These are phyloP conservation scores for Periconia sp. DNA, from an alignment of 2,329 filamentous ascomycete species.

Conservation along the genomic window DNA sequence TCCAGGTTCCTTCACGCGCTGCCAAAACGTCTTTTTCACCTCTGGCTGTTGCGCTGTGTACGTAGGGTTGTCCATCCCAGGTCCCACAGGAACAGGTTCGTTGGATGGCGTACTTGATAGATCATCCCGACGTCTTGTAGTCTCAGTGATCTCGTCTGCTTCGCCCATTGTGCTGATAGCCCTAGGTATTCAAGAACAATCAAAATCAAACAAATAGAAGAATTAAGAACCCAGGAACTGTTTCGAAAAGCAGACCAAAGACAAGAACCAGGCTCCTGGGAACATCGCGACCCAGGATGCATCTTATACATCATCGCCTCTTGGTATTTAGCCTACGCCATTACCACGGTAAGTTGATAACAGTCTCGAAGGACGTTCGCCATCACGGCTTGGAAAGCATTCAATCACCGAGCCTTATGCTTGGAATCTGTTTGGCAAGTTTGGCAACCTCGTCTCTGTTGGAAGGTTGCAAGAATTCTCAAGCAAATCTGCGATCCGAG, in stretches of 20 bases:
- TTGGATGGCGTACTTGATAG: neutral
- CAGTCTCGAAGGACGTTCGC: neutral
- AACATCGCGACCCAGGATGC: neutral
- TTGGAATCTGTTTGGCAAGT: neutral
- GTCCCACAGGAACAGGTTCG: neutral
- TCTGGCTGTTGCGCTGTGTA: neutral
- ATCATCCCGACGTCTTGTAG: neutral
- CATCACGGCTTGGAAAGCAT: neutral
- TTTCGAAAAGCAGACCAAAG: neutral
- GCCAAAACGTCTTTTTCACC: conserved; percentile 27
- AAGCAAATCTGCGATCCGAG: neutral
- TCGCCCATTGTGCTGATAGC: neutral
- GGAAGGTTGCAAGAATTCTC: neutral
- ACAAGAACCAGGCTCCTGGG: neutral
- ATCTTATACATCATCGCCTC: neutral
- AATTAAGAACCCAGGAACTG: neutral
- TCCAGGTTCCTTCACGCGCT: conserved; percentile 46
- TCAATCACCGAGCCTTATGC: neutral
- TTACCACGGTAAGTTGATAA: neutral
- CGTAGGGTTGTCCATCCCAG: neutral
- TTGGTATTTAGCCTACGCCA: neutral
- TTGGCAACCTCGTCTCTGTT: neutral
- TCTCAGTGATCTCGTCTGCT: neutral
- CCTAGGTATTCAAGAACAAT: neutral
- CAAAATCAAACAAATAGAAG: neutral